phyloP scores from a whole-genome alignment of 331 rosid species.

The Rhamnella rubrinervis region DNA sequence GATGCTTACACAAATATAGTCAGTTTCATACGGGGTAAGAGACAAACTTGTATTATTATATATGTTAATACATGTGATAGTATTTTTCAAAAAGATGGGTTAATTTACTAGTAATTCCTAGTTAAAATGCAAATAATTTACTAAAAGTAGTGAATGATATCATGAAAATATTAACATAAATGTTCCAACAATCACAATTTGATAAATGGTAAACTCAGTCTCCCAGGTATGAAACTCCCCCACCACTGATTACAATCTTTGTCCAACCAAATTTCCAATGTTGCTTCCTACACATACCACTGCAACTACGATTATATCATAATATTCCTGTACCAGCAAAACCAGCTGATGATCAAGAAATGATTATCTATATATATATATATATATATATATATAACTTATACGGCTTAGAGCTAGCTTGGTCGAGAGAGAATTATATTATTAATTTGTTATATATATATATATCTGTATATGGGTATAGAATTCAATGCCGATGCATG shows the following conservation, averaged over 20 bases:
- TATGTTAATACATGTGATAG: too few relatives aligned
- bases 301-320: not conserved
- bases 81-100: too few relatives aligned
- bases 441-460: not conserved
- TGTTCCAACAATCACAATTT: too few relatives aligned
- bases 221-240: too few relatives aligned
- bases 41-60: conserved; percentile 17
- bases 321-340: conserved; percentile 29
- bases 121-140: too few relatives aligned
- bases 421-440: not conserved
- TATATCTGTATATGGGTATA: not conserved
- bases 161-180: too few relatives aligned
- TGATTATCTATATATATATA: not conserved
- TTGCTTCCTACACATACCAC: too few relatives aligned
- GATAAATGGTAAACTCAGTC: too few relatives aligned
- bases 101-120: too few relatives aligned
- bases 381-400: not conserved
- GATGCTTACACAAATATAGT: not conserved
- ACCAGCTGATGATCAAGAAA: conserved; percentile 21
- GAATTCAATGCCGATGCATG: not conserved
- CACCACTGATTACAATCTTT: too few relatives aligned
- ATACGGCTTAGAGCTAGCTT: not conserved
- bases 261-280: too few relatives aligned
- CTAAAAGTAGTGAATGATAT: too few relatives aligned
- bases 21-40: conserved; percentile 32